Percentiles rank a stretch among this genome's conserved stretches.
These are phyloP conservation scores for Aspergillus sp. DNA, from an alignment of 2,329 filamentous ascomycete species.

Conservation along the genomic window DNA sequence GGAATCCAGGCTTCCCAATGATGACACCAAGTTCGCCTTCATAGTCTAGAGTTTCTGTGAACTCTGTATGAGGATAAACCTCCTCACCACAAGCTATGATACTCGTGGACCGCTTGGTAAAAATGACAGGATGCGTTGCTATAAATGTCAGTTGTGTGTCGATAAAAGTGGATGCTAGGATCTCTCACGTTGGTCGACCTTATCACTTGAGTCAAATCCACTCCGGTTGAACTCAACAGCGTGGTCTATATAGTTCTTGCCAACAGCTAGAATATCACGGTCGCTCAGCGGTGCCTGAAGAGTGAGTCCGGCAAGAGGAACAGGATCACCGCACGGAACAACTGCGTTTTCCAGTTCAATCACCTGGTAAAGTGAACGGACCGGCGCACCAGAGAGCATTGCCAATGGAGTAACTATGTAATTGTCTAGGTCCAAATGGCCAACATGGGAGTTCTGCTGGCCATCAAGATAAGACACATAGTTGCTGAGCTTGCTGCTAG, in stretches of 20 bases:
- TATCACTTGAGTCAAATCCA: slow-evolving; percentile 51
- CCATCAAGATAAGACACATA: background rate
- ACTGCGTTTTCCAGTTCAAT: slow-evolving; percentile 42
- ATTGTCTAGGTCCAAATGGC: background rate
- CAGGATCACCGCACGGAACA: slow-evolving; percentile 23
- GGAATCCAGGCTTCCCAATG: slow-evolving; percentile 45
- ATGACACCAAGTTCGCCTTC: slow-evolving; percentile 54
- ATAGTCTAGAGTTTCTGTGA: slow-evolving; percentile 48
- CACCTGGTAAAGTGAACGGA: slow-evolving; percentile 46
- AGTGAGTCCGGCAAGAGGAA: slow-evolving; percentile 32
- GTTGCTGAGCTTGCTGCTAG: background rate
- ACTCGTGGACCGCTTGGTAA: slow-evolving; percentile 49
- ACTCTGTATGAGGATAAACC: slow-evolving; percentile 42
- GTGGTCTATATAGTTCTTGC: slow-evolving; percentile 54
- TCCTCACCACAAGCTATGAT: slow-evolving; percentile 46
- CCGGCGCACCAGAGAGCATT: background rate
- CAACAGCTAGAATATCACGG: slow-evolving; percentile 50
- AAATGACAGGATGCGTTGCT: slow-evolving; percentile 49
- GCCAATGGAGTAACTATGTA: background rate
- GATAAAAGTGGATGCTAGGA: background rate
- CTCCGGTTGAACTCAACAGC: slow-evolving; percentile 52
- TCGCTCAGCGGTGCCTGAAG: slow-evolving; percentile 43
- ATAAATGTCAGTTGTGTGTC: background rate
- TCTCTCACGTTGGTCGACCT: slow-evolving; percentile 37
- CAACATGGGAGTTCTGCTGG: background rate